phyloP scores from a whole-genome alignment of 768 basidiomycete genomes.

The Trametes sanguinea region DNA sequence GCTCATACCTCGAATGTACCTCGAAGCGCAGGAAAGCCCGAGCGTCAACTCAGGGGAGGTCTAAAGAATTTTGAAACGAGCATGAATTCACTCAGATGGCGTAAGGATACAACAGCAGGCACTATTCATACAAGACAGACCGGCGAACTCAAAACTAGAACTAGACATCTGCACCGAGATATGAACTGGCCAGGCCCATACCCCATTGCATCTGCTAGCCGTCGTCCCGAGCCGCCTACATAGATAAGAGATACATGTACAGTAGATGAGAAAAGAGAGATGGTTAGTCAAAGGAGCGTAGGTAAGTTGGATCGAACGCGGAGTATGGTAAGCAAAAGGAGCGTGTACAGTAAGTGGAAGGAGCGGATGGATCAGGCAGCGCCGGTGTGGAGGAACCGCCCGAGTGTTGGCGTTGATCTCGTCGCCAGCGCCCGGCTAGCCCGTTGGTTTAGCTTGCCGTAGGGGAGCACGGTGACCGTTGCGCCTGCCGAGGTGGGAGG shows the following conservation, averaged over 20 bases:
- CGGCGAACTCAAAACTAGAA: not conserved
- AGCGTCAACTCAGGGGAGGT: too few relatives aligned
- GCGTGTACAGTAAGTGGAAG: not conserved
- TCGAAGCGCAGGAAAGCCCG: too few relatives aligned
- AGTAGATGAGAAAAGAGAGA: not conserved
- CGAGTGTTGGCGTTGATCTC: not conserved
- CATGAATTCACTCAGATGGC: too few relatives aligned
- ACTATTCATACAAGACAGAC: too few relatives aligned
- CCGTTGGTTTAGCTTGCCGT: constrained; percentile 2
- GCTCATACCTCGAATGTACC: too few relatives aligned
- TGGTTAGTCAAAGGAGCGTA: not conserved
- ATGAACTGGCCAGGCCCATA: not conserved
- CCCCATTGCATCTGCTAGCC: not conserved
- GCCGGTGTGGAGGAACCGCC: not conserved
- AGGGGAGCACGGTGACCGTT: not conserved
- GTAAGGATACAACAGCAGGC: too few relatives aligned
- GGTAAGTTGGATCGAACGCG: not conserved
- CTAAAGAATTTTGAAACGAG: too few relatives aligned
- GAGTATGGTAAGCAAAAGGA: not conserved
- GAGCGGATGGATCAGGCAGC: too few relatives aligned
- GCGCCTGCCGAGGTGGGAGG: not conserved
- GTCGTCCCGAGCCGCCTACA: not conserved
- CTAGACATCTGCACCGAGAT: not conserved
- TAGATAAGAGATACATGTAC: not conserved
- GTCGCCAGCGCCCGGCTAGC: constrained; percentile 1